A percentile compares a stretch with the other conserved stretches of the same genome.
phyloP scores from a whole-genome alignment of 1,139 yeast species.

The Pichia inconspicua region DNA sequence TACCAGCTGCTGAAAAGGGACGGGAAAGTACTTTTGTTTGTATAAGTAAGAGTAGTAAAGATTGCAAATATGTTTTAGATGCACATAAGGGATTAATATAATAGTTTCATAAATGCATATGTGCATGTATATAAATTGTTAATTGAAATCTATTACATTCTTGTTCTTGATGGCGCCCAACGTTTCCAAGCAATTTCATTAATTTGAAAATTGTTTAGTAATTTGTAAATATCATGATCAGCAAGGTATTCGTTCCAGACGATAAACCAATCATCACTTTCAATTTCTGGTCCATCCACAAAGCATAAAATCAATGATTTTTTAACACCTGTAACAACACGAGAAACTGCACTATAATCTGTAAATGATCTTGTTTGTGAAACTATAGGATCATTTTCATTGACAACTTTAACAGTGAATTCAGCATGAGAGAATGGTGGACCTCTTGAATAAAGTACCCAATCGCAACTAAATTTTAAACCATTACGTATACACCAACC shows the following conservation, averaged over 20 bases:
- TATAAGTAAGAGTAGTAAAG: slow-evolving; percentile 59
- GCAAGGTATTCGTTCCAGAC: slow-evolving; percentile 26
- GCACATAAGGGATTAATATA: slow-evolving; percentile 37
- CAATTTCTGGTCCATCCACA: slow-evolving; percentile 46
- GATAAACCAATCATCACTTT: slow-evolving; percentile 19
- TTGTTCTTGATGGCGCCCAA: slow-evolving; percentile 78
- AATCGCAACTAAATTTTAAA: slow-evolving; percentile 83
- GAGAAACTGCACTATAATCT: slow-evolving; percentile 56
- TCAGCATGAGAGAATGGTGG: slow-evolving; percentile 97
- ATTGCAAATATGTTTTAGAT: slow-evolving; percentile 66
- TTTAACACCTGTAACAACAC: slow-evolving; percentile 84
- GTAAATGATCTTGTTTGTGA: slow-evolving; percentile 41
- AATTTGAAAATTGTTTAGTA: slow-evolving; percentile 26
- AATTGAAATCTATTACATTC: slow-evolving; percentile 36
- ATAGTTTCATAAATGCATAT: background rate
- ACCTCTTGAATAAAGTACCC: slow-evolving; percentile 73
- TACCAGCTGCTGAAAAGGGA: slow-evolving; percentile 41
- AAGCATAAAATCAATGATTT: slow-evolving; percentile 66
- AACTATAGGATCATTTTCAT: slow-evolving; percentile 6
- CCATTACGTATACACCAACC: slow-evolving; percentile 97
- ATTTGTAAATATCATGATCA: slow-evolving; percentile 21
- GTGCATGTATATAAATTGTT: background rate
- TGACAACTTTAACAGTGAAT: slow-evolving; percentile 39
- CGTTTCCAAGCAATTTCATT: slow-evolving; percentile 64
- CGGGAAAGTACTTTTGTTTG: slow-evolving; percentile 54